Evolutionary conservation across 345 rosid species (phyloP).

Genomic region (Kandelia obovata): DNA sequence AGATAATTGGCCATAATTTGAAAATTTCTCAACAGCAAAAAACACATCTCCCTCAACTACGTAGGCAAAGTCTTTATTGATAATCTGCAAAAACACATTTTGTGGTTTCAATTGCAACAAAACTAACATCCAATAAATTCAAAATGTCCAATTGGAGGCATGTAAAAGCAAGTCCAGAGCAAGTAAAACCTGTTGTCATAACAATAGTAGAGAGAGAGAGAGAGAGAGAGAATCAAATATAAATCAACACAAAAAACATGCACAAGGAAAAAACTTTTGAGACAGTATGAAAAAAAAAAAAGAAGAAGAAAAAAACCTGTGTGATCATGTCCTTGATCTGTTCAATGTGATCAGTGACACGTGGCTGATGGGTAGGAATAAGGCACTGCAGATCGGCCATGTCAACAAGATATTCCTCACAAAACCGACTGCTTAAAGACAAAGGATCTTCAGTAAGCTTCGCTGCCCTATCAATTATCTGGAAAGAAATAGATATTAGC

Average conservation of each 20-base stretch:
- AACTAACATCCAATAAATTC: background rate
- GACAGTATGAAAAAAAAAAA: too few species aligned
- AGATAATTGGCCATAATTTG: constrained; percentile 71
- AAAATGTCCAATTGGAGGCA: background rate
- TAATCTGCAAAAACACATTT: constrained; percentile 50
- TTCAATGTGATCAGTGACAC: constrained; percentile 72
- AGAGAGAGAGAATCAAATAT: too few species aligned
- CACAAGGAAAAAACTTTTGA: background rate
- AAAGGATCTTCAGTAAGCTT: constrained; percentile 54
- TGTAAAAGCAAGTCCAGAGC: background rate
- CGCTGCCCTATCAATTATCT: constrained; percentile 78
- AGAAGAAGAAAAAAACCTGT: constrained; percentile 30
- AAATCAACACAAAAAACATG: background rate
- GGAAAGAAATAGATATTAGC: constrained; percentile 15
- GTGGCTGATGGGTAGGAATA: constrained; percentile 71
- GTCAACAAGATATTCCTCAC: constrained; percentile 72
- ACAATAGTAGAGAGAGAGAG: too few species aligned
- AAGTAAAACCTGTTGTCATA: background rate
- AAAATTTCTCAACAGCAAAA: constrained; percentile 67
- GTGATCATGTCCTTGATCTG: constrained; percentile 69
- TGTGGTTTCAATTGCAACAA: background rate
- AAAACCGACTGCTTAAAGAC: constrained; percentile 55
- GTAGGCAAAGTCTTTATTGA: constrained; percentile 67
- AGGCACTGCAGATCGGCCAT: constrained; percentile 78
- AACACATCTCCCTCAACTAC: constrained; percentile 75